Evolutionary conservation across 495 filamentous ascomycete genomes (phyloP), one percentile per base, ranked within the genome.

Genomic region (Coniosporium apollinis): DNA sequence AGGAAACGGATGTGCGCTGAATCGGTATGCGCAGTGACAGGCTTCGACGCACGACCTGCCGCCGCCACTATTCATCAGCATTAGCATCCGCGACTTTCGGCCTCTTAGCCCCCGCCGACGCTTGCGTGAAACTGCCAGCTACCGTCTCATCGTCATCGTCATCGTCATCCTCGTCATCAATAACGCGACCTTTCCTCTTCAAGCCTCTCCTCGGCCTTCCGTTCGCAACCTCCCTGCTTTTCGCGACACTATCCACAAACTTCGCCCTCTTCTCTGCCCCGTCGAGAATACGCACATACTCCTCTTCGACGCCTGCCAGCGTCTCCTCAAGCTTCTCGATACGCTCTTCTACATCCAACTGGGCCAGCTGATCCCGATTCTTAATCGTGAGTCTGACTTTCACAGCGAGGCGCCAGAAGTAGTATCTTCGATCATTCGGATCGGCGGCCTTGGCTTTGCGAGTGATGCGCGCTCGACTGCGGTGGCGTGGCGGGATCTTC

Each of bases 351-450:
- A 69, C 54, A 44, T 92, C 82, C 25, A 94, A 44, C 61, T 94
- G 82, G 14, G 70, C 70, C 8, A 99, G 67, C 31, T 69, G 54
- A 45, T 91, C 78, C 32, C 66, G 63, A 48, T 86, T 87, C 34
- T 80, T 79, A 37, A 74, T 72, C 51, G 76, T 86, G 10, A 94
- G 57, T 24, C 87, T 62, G 55, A 81, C 72, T 57, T 94, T 94
- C 20, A 78, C 69, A 15, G 85, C 65, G 49, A 91, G 60, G 37
- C 76, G 66, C 86, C 86, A 94, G 49, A 86, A 76, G 45, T 70
- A 72, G 51, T 82, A 91, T 13, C 64, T 57, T 6, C 68, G 58
- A 44, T 82, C 72, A 32, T 71, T 56, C n/a, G 57, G 59, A 37
- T 74, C 54, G 0, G 54, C 50, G 0, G 62, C 55, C 19, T 66